Conservation (phyloP, 352 stramenopile species). For the Globisporangium nodosum region DNA sequence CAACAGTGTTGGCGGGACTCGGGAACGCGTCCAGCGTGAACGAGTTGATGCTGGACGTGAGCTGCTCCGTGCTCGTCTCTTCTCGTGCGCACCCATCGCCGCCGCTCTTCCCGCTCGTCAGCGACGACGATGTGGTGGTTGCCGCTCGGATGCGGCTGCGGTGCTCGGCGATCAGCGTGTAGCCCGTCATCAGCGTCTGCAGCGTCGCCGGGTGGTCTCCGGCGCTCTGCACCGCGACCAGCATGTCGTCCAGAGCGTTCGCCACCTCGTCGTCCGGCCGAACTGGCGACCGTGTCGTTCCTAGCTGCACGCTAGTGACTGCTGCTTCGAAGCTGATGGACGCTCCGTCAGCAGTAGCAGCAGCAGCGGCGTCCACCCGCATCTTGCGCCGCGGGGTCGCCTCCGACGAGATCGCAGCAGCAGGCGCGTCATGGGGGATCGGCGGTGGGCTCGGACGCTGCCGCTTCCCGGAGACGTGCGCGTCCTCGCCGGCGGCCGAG, state of each 20-base stretch:
- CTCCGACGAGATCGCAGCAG: background rate
- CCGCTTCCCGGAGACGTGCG: conserved; percentile 41
- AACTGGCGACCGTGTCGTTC: background rate
- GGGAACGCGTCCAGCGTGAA: conserved; percentile 24
- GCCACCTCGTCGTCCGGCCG: conserved; percentile 16
- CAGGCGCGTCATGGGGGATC: background rate
- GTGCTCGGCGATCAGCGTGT: conserved; percentile 9
- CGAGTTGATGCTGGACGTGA: conserved; percentile 50
- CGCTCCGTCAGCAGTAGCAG: background rate
- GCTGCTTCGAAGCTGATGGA: background rate
- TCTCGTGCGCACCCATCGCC: conserved; percentile 24
- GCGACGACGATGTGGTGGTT: background rate
- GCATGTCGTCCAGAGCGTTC: conserved; percentile 20
- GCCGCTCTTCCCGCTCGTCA: conserved; percentile 1
- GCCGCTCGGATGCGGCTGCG: background rate
- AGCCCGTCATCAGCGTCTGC: conserved; percentile 4
- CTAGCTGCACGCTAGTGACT: background rate
- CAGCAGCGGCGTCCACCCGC: background rate
- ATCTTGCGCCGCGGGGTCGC: conserved; percentile 6
- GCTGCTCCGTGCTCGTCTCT: conserved; percentile 36
- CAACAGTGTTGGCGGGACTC: background rate
- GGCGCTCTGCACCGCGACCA: conserved; percentile 22
- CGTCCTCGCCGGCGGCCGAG: conserved; percentile 15
- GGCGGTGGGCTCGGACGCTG: conserved; percentile 52
- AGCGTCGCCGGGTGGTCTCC: background rate